Evolutionary conservation across 2,329 filamentous ascomycete genomes (phyloP).

Genomic region (Sporothrix brunneoviolacea): DNA sequence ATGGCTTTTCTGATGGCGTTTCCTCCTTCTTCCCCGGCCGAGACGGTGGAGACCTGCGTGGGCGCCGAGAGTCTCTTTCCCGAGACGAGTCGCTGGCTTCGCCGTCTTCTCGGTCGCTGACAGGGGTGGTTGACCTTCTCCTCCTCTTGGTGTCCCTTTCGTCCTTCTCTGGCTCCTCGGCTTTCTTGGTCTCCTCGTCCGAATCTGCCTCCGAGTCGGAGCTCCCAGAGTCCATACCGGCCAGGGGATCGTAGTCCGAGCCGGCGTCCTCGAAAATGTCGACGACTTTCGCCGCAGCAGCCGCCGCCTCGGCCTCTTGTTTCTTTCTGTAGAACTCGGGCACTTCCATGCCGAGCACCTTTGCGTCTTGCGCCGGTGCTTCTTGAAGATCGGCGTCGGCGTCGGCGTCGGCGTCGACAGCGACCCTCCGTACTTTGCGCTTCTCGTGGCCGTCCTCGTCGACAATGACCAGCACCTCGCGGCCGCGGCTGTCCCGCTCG

Average conservation of each 20-base stretch:
- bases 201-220: constrained; percentile 36
- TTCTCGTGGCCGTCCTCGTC: constrained; percentile 62
- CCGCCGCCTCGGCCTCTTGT: constrained; percentile 38
- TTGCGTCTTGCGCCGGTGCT: constrained; percentile 38
- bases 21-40: constrained; percentile 12
- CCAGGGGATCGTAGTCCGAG: constrained; percentile 62
- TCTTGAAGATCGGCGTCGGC: constrained; percentile 30
- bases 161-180: neutral
- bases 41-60: too few species aligned
- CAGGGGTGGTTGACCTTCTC: constrained; percentile 1
- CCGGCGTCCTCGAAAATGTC: constrained; percentile 62
- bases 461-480: constrained; percentile 58
- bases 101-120: constrained; percentile 11
- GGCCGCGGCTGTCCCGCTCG: constrained; percentile 53
- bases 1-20: constrained; percentile 34
- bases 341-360: constrained; percentile 59
- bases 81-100: constrained; percentile 12
- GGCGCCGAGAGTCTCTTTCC: neutral
- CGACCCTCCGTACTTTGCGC: constrained; percentile 53
- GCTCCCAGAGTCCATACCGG: constrained; percentile 44
- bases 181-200: constrained; percentile 15
- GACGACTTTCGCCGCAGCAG: constrained; percentile 44
- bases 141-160: constrained; percentile 15
- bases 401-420: constrained; percentile 25
- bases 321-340: constrained; percentile 50